Percentiles rank a stretch among this genome's conserved stretches.
Evolutionary conservation across 75 land plant species (phyloP).

Genomic region (Pinus tabuliformis): DNA sequence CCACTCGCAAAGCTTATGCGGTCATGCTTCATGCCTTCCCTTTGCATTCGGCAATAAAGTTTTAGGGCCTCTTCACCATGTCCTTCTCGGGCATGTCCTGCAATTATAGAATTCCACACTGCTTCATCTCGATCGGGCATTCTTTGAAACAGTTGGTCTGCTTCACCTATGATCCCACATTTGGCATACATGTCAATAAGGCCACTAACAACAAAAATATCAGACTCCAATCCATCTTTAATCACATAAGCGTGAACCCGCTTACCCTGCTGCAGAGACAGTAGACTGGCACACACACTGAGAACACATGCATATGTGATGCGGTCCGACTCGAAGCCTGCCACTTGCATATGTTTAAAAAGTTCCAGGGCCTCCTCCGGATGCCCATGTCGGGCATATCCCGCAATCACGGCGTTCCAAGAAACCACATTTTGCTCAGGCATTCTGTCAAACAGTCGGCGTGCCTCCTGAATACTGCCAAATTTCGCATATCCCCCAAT

Average conservation of each 20-base stretch:
- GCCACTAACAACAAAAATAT: background rate
- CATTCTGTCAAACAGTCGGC: too few relatives aligned
- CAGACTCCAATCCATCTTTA: background rate
- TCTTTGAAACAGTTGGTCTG: background rate
- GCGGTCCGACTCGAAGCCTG: background rate
- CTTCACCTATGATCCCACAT: conserved; percentile 3
- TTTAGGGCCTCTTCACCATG: conserved; percentile 3
- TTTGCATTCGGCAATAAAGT: background rate
- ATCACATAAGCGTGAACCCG: background rate
- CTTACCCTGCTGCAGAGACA: background rate
- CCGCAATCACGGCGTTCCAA: too few relatives aligned
- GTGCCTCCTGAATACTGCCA: too few relatives aligned
- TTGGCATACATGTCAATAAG: conserved; percentile 6
- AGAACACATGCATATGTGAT: conserved; percentile 6
- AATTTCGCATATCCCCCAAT: too few relatives aligned
- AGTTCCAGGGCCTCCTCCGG: conserved; percentile 2
- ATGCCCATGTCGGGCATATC: background rate
- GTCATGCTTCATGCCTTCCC: background rate
- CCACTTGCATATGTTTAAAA: conserved; percentile 7
- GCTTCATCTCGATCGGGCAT: conserved; percentile 4
- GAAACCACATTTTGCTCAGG: too few relatives aligned
- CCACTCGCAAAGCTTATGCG: conserved; percentile 7
- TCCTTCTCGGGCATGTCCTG: conserved; percentile 3
- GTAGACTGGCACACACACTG: background rate
- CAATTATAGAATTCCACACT: conserved; percentile 4